Conservation (phyloP, 306 rosid species). For the Canavalia gladiata region DNA sequence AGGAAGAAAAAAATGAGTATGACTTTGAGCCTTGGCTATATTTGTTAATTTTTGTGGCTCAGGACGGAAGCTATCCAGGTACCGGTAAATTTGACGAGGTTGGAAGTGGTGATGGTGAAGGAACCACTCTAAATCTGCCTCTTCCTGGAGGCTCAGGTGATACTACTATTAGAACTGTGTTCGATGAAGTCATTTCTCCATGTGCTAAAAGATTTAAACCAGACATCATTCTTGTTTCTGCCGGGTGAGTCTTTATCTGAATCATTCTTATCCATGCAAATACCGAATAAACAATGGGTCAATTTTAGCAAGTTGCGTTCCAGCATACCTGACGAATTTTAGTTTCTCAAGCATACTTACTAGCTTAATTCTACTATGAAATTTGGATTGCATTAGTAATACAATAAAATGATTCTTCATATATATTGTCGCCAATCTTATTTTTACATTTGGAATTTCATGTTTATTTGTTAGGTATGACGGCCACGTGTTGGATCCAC, state of each 20-base stretch:
- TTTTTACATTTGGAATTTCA: slow-evolving; percentile 12
- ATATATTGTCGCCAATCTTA: slow-evolving; percentile 15
- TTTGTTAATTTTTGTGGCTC: slow-evolving; percentile 40
- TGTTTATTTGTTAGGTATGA: slow-evolving; percentile 67
- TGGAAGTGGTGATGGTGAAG: slow-evolving; percentile 88
- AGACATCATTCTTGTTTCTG: slow-evolving; percentile 93
- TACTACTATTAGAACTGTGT: slow-evolving; percentile 73
- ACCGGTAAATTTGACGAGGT: slow-evolving; percentile 89
- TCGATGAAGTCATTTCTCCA: slow-evolving; percentile 89
- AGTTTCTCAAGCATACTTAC: neutral
- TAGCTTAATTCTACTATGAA: slow-evolving; percentile 37
- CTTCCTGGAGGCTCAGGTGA: slow-evolving; percentile 98
- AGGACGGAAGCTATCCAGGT: slow-evolving; percentile 98
- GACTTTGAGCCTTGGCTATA: slow-evolving; percentile 16
- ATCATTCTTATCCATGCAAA: slow-evolving; percentile 38
- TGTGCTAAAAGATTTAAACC: slow-evolving; percentile 92
- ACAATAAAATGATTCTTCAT: neutral
- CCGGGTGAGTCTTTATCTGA: slow-evolving; percentile 76
- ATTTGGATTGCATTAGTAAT: slow-evolving; percentile 17
- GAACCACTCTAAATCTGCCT: slow-evolving; percentile 90
- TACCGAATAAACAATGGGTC: neutral
- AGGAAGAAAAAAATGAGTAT: neutral
- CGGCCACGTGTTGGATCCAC: slow-evolving; percentile 91
- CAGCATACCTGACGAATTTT: slow-evolving; percentile 4
- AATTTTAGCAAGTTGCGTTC: slow-evolving; percentile 25